These are phyloP conservation scores for Umbilicaria muhlenbergii DNA, from an alignment of 495 filamentous ascomycete species.

Conservation along the genomic window DNA sequence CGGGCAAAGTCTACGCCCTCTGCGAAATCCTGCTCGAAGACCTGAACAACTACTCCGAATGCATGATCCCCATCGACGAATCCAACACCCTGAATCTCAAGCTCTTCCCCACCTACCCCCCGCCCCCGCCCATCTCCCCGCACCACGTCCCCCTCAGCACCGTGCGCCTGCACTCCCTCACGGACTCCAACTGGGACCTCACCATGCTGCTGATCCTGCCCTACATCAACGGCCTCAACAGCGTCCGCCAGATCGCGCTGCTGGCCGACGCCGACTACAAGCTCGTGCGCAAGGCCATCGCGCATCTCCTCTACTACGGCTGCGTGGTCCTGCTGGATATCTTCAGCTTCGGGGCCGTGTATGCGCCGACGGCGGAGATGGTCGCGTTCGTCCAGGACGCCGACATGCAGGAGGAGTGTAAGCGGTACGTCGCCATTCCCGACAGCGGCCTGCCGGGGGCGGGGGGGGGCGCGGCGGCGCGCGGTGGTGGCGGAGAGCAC, in stretches of 20 bases:
- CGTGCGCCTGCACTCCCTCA: slow-evolving; percentile 55
- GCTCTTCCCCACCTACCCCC: slow-evolving; percentile 69
- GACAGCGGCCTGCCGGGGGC: background rate
- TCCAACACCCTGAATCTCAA: slow-evolving; percentile 94
- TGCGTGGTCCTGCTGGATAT: slow-evolving; percentile 78
- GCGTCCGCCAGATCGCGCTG: slow-evolving; percentile 68
- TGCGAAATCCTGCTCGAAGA: slow-evolving; percentile 90
- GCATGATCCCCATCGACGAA: slow-evolving; percentile 93
- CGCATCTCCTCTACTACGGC: slow-evolving; percentile 81
- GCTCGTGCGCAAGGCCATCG: slow-evolving; percentile 67
- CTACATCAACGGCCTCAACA: slow-evolving; percentile 79
- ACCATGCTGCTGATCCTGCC: slow-evolving; percentile 65
- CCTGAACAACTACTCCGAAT: slow-evolving; percentile 92
- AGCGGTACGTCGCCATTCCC: slow-evolving; percentile 49
- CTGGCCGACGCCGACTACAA: slow-evolving; percentile 72
- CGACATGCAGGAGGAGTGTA: slow-evolving; percentile 70
- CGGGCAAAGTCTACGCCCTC: slow-evolving; percentile 57
- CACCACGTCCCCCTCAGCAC: slow-evolving; percentile 89
- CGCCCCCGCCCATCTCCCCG: slow-evolving; percentile 59
- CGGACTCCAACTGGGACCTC: slow-evolving; percentile 82
- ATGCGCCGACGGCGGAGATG: slow-evolving; percentile 67
- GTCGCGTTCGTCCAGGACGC: slow-evolving; percentile 51
- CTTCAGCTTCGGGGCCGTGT: slow-evolving; percentile 84
- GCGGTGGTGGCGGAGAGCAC: background rate
- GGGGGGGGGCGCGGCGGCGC: background rate